phyloP scores from a whole-genome alignment of 2,329 filamentous ascomycete genomes.

The Xylaria sp. region DNA sequence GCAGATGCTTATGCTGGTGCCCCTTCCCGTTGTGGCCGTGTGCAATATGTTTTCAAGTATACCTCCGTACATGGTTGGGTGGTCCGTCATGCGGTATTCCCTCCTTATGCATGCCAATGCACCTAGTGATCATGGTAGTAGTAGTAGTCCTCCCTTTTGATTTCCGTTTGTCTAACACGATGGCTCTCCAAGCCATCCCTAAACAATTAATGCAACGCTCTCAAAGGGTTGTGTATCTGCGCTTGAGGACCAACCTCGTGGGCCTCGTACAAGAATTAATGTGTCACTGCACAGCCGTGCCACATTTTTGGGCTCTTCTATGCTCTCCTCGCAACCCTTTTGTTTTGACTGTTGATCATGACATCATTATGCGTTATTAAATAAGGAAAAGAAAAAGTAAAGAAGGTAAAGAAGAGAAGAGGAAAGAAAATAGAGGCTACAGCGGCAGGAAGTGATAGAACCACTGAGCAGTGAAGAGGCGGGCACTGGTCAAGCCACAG shows the following conservation, averaged over 20 bases:
- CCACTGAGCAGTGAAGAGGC: background rate
- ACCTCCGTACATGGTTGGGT: conserved; percentile 15
- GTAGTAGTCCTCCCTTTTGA: conserved; percentile 1
- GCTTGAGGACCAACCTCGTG: background rate
- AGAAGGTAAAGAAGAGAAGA: conserved; percentile 2
- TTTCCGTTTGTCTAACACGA: background rate
- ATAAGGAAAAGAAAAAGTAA: conserved; percentile 7
- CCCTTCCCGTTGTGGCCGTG: conserved; percentile 15
- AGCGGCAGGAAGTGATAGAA: background rate
- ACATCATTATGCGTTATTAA: conserved; percentile 34
- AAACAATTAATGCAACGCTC: conserved; percentile 1
- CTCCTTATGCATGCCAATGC: conserved; percentile 15
- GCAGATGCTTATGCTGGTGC: conserved; percentile 33
- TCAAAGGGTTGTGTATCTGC: conserved; percentile 4
- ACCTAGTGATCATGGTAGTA: conserved; percentile 15
- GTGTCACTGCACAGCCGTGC: conserved; percentile 3
- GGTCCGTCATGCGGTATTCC: conserved; percentile 12
- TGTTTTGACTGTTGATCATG: conserved; percentile 30
- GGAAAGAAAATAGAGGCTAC: background rate
- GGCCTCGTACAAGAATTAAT: conserved; percentile 19
- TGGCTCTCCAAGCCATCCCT: conserved; percentile 1
- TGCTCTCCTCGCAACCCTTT: conserved; percentile 13
- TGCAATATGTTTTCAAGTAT: conserved; percentile 27
- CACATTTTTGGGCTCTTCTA: background rate
- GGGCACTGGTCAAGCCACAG: background rate